A percentile compares a stretch with the other conserved stretches of the same genome.
These are phyloP conservation scores for Sarcodon aspratus DNA, from an alignment of 768 basidiomycete species.

Conservation along the genomic window DNA sequence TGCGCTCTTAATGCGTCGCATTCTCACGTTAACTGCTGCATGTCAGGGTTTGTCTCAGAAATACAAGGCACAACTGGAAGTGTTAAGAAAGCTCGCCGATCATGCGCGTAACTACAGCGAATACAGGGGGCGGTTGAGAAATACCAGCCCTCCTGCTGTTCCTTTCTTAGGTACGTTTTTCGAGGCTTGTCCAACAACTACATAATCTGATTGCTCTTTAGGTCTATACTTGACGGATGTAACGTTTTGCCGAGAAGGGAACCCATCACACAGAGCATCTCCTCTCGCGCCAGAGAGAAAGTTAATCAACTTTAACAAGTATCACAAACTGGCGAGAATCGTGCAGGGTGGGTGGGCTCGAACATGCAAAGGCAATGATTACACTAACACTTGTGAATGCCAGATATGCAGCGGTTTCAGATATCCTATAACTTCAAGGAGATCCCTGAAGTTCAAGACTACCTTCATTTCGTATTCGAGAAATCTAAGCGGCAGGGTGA, in stretches of 20 bases:
- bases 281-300: conserved; percentile 66
- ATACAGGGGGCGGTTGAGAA: conserved; percentile 80
- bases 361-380: not conserved
- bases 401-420: conserved; percentile 92
- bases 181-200: conserved; percentile 4
- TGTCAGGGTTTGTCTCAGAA: conserved; percentile 74
- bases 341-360: conserved; percentile 50
- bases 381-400: not conserved
- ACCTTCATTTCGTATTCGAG: conserved; percentile 63
- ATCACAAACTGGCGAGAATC: conserved; percentile 81
- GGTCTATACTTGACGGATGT: conserved; percentile 85
- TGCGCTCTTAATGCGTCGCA: not conserved
- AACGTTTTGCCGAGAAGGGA: conserved; percentile 94
- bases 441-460: conserved; percentile 82
- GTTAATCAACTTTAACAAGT: conserved; percentile 94
- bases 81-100: conserved; percentile 78
- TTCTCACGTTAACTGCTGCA: not conserved
- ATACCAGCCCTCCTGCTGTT: conserved; percentile 84
- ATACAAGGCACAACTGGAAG: conserved; percentile 68
- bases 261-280: conserved; percentile 74
- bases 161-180: conserved; percentile 75
- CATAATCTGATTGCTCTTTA: conserved; percentile 15
- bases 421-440: conserved; percentile 77
- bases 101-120: conserved; percentile 85
- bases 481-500: conserved; percentile 70